A percentile compares a stretch with the other conserved stretches of the same genome.
Evolutionary conservation across 140 eudicot species (phyloP).

Genomic region (Senecio squalidus): DNA sequence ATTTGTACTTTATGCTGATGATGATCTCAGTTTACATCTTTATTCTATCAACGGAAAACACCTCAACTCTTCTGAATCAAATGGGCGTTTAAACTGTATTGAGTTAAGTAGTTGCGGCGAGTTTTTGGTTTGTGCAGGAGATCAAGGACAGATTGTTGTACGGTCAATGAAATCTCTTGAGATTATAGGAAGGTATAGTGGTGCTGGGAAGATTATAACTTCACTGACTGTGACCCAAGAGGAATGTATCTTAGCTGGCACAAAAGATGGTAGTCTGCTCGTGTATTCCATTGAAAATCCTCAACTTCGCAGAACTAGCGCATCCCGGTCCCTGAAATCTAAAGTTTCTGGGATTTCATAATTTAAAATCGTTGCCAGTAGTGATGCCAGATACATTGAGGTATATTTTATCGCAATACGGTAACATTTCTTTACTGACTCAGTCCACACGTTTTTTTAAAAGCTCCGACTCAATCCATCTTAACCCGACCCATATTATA

Average conservation of each 20-base stretch:
- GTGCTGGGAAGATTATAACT: slow-evolving; percentile 73
- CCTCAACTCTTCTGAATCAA: slow-evolving; percentile 68
- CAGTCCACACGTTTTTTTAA: not conserved
- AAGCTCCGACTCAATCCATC: too few species aligned
- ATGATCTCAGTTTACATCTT: slow-evolving; percentile 83
- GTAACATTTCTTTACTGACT: not conserved
- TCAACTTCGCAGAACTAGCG: slow-evolving; percentile 54
- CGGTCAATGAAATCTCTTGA: slow-evolving; percentile 89
- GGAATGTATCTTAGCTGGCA: slow-evolving; percentile 92
- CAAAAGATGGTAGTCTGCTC: slow-evolving; percentile 88
- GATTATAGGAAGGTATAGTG: slow-evolving; percentile 58
- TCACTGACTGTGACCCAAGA: slow-evolving; percentile 85
- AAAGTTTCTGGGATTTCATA: slow-evolving; percentile 41
- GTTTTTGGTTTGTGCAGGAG: slow-evolving; percentile 95
- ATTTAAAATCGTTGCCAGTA: not conserved
- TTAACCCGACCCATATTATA: too few species aligned
- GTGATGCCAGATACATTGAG: slow-evolving; percentile 11
- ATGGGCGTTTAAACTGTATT: slow-evolving; percentile 80
- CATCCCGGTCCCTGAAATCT: slow-evolving; percentile 39
- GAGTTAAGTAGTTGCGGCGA: slow-evolving; percentile 91
- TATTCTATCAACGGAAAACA: slow-evolving; percentile 86
- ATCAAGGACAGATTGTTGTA: slow-evolving; percentile 87
- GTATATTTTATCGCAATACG: slow-evolving; percentile 12
- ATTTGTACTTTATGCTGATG: slow-evolving; percentile 74
- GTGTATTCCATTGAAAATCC: slow-evolving; percentile 90